These are phyloP conservation scores for Talaromyces proteolyticus DNA, from an alignment of 495 filamentous ascomycete species.

Conservation along the genomic window DNA sequence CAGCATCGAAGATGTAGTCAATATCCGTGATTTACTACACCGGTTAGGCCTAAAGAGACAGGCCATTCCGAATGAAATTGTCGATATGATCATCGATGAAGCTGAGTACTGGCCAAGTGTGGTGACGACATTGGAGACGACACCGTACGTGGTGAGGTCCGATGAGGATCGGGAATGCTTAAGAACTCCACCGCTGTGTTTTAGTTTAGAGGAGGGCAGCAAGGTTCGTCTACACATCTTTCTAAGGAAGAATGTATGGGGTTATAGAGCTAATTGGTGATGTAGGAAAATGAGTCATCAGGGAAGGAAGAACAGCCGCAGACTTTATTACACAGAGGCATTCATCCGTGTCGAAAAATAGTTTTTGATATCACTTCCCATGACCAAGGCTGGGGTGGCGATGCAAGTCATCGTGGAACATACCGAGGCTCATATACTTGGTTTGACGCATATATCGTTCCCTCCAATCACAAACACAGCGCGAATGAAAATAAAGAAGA, in stretches of 20 bases:
- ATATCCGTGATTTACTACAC: constrained; percentile 27
- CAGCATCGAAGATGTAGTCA: constrained; percentile 26
- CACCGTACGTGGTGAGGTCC: constrained; percentile 21
- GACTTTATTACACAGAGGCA: constrained; percentile 29
- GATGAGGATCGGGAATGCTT: constrained; percentile 35
- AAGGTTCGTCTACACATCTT: too few relatives aligned
- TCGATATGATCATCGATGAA: constrained; percentile 61
- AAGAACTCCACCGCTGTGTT: constrained; percentile 35
- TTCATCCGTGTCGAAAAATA: constrained; percentile 45
- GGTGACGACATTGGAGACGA: constrained; percentile 12
- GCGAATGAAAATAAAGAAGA: constrained; percentile 13
- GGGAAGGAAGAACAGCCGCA: constrained; percentile 7
- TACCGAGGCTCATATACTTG: constrained; percentile 59
- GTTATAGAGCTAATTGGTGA: not conserved
- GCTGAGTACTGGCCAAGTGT: constrained; percentile 69
- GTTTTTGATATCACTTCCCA: constrained; percentile 57
- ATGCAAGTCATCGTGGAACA: constrained; percentile 26
- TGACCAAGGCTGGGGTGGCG: constrained; percentile 61
- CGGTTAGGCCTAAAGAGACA: constrained; percentile 20
- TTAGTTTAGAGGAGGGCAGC: constrained; percentile 11
- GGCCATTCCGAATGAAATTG: constrained; percentile 52
- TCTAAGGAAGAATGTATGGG: too few relatives aligned
- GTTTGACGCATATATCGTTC: constrained; percentile 57
- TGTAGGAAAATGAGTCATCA: not conserved
- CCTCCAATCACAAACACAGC: constrained; percentile 15